A percentile compares a stretch with the other conserved stretches of the same genome.
These are phyloP conservation scores for Cyclocybe aegerita DNA, from an alignment of 768 basidiomycete genomes.

Conservation along the genomic window DNA sequence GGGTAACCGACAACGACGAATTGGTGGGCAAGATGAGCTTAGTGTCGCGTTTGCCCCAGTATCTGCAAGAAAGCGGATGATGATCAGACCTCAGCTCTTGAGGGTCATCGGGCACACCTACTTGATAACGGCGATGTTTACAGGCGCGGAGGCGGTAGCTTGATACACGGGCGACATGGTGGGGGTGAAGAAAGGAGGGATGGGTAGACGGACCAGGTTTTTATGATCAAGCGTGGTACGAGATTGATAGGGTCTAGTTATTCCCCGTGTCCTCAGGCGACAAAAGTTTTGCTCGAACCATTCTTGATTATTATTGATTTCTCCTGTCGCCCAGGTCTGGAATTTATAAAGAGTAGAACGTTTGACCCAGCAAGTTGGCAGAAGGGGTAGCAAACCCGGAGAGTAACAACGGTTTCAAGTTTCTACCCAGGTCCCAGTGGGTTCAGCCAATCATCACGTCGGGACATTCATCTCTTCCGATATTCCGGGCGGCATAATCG, in stretches of 20 bases:
- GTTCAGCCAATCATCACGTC: too few species aligned
- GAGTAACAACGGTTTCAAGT: too few species aligned
- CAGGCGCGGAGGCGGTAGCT: slow-evolving; percentile 90
- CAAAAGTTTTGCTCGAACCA: too few species aligned
- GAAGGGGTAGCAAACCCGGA: too few species aligned
- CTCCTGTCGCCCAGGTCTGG: too few species aligned
- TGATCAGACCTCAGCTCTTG: background rate
- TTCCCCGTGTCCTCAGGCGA: too few species aligned
- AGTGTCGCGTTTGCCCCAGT: slow-evolving; percentile 99
- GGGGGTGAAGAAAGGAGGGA: slow-evolving; percentile 17
- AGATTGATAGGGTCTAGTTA: background rate
- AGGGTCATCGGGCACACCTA: slow-evolving; percentile 29
- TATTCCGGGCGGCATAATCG: too few species aligned
- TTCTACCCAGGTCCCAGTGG: too few species aligned
- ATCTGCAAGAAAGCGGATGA: slow-evolving; percentile 44
- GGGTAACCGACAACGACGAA: slow-evolving; percentile 96
- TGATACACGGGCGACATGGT: slow-evolving; percentile 62
- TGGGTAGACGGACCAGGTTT: slow-evolving; percentile 12
- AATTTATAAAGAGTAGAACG: too few species aligned
- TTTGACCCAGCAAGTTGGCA: too few species aligned
- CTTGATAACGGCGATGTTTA: slow-evolving; percentile 99
- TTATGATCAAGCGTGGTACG: slow-evolving; percentile 1
- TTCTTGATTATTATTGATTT: too few species aligned
- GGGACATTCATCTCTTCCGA: too few species aligned
- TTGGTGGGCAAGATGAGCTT: slow-evolving; percentile 95